Evolutionary conservation across 2,329 filamentous ascomycete species (phyloP).

Genomic region (Hymenoscyphus repandus): DNA sequence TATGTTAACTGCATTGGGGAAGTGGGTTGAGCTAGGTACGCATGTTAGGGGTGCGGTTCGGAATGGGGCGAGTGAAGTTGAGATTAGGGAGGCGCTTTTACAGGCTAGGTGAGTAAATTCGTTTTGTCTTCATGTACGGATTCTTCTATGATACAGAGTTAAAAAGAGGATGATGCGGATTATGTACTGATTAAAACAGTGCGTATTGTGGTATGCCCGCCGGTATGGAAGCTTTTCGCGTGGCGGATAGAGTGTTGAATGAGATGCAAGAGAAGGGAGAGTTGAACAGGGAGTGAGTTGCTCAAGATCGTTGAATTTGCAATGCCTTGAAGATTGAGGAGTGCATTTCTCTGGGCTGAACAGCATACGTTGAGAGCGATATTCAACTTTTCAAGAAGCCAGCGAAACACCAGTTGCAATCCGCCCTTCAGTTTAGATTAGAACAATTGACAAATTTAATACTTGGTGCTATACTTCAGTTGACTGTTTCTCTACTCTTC

Average conservation of each 20-base stretch:
- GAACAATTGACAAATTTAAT: too few relatives aligned
- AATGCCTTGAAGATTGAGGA: too few relatives aligned
- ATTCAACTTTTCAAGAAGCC: too few relatives aligned
- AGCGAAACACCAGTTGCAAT: too few relatives aligned
- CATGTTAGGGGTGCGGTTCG: conserved; percentile 29
- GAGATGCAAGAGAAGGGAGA: conserved; percentile 29
- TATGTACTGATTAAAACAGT: conserved; percentile 16
- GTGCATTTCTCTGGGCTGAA: too few relatives aligned
- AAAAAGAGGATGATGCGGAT: not conserved
- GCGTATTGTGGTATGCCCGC: conserved; percentile 29
- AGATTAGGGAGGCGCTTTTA: conserved; percentile 28
- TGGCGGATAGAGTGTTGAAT: conserved; percentile 26
- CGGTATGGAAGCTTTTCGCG: conserved; percentile 28
- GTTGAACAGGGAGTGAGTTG: conserved; percentile 14
- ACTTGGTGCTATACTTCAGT: too few relatives aligned
- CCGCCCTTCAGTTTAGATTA: too few relatives aligned
- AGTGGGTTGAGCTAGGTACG: conserved; percentile 29
- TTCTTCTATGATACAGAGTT: not conserved
- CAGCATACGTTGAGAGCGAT: too few relatives aligned
- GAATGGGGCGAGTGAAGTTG: conserved; percentile 27
- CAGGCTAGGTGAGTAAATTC: conserved; percentile 24
- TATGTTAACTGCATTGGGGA: conserved; percentile 28
- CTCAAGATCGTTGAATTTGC: too few relatives aligned
- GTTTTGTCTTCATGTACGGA: not conserved
- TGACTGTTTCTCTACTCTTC: too few relatives aligned